A percentile compares a stretch with the other conserved stretches of the same genome.
phyloP scores from a whole-genome alignment of 768 basidiomycete species.

The Russula sp. region DNA sequence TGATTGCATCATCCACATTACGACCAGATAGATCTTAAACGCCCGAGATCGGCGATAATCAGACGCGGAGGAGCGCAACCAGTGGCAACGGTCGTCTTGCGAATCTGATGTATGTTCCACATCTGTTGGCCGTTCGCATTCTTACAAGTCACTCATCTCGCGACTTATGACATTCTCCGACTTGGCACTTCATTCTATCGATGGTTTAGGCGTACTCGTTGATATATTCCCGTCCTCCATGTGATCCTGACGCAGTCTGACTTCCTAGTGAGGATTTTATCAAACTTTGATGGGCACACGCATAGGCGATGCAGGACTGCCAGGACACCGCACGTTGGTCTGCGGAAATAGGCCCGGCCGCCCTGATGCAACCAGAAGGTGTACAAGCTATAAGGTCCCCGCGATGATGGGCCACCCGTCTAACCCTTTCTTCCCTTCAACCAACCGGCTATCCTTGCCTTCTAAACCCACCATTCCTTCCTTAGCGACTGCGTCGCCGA shows the following conservation, averaged over 20 bases:
- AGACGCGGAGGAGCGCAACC: conserved; percentile 1
- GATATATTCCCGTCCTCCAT: not conserved
- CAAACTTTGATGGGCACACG: conserved; percentile 2
- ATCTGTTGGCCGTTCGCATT: not conserved
- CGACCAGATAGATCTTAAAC: no score
- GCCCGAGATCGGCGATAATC: not conserved
- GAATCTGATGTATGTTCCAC: not conserved
- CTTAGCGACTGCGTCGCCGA: conserved; percentile 8
- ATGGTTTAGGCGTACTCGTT: no score
- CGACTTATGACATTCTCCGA: not conserved
- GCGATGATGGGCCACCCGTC: not conserved
- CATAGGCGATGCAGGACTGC: not conserved
- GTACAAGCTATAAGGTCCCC: conserved; percentile 10
- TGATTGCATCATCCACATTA: conserved; percentile 6
- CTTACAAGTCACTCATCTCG: not conserved
- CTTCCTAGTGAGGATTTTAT: not conserved
- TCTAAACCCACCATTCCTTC: not conserved
- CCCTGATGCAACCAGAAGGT: conserved; percentile 3
- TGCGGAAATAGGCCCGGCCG: not conserved
- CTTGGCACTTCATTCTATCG: not conserved
- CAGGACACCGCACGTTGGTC: not conserved
- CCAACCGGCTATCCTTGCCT: not conserved
- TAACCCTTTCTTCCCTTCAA: not conserved
- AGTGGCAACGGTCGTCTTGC: not conserved
- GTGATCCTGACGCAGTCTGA: not conserved